These are phyloP conservation scores for Peltaster fructicola DNA, from an alignment of 2,329 filamentous ascomycete species.

Conservation along the genomic window DNA sequence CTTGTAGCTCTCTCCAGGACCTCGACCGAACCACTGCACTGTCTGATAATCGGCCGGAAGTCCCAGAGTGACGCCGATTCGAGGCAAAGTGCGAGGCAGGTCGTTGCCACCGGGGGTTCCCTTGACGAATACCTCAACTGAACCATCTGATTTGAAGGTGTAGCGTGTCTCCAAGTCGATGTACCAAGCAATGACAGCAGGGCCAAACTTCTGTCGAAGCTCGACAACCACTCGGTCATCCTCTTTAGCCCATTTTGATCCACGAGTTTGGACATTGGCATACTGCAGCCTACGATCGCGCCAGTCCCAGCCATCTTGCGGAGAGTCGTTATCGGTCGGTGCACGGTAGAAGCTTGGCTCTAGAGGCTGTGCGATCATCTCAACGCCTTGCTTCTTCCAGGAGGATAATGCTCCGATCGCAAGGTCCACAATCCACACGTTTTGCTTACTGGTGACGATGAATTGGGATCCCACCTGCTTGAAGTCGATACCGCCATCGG, in stretches of 20 bases:
- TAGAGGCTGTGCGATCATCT: slow-evolving; percentile 8
- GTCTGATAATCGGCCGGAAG: slow-evolving; percentile 29
- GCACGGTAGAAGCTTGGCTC: slow-evolving; percentile 39
- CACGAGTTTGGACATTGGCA: slow-evolving; percentile 8
- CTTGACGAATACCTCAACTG: slow-evolving; percentile 28
- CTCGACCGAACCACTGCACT: slow-evolving; percentile 44
- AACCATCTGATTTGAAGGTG: slow-evolving; percentile 29
- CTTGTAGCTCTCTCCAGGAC: slow-evolving; percentile 46
- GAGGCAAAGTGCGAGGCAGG: slow-evolving; percentile 38
- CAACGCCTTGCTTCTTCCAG: slow-evolving; percentile 11
- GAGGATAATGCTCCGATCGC: slow-evolving; percentile 8
- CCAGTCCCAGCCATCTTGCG: slow-evolving; percentile 40
- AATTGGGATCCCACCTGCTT: slow-evolving; percentile 1
- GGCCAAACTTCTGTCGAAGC: slow-evolving; percentile 21
- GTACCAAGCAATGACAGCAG: slow-evolving; percentile 45
- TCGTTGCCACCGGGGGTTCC: slow-evolving; percentile 22
- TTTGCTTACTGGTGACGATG: neutral
- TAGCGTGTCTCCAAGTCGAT: slow-evolving; percentile 30
- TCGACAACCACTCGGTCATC: slow-evolving; percentile 6
- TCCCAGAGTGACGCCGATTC: slow-evolving; percentile 42
- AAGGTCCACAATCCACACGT: slow-evolving; percentile 9
- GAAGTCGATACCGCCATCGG: slow-evolving; percentile 1
- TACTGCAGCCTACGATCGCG: slow-evolving; percentile 13
- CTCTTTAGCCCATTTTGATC: slow-evolving; percentile 5
- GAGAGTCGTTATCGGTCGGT: slow-evolving; percentile 46